These are phyloP conservation scores for Avena eriantha DNA, from an alignment of 176 grass and related monocot genomes.

Conservation along the genomic window DNA sequence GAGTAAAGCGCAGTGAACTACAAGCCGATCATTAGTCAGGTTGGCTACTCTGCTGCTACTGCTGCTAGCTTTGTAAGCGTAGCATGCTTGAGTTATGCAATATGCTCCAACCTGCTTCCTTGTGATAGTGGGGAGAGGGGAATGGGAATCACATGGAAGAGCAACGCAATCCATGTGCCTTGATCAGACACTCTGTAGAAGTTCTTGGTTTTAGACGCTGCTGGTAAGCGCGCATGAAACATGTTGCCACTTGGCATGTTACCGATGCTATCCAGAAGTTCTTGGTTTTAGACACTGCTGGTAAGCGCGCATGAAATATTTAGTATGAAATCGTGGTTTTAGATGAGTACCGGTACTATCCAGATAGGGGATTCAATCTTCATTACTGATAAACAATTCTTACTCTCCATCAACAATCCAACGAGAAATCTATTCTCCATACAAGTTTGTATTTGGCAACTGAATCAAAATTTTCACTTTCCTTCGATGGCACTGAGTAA, in stretches of 20 bases:
- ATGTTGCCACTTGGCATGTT: background rate
- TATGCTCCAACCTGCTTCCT: background rate
- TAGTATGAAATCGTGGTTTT: background rate
- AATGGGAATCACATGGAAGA: background rate
- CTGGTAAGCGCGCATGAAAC: background rate
- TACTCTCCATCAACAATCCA: background rate
- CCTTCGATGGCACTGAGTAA: background rate
- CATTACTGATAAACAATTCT: background rate
- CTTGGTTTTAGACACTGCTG: too few species aligned
- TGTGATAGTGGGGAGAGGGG: background rate
- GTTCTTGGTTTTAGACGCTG: background rate
- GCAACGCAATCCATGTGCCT: background rate
- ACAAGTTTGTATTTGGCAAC: background rate
- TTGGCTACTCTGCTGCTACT: background rate
- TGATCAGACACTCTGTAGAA: background rate
- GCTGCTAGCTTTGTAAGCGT: constrained; percentile 32
- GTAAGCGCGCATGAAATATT: background rate
- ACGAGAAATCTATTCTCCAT: background rate
- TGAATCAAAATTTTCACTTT: background rate
- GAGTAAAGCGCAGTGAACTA: constrained; percentile 43
- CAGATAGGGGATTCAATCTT: background rate
- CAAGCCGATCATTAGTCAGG: background rate
- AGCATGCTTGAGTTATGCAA: constrained; percentile 10
- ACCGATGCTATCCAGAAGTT: background rate
- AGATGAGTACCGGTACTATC: background rate